Evolutionary conservation across 768 basidiomycete species (phyloP), one percentile per base, ranked within the genome.

Genomic region (Panaeolus cyanescens): DNA sequence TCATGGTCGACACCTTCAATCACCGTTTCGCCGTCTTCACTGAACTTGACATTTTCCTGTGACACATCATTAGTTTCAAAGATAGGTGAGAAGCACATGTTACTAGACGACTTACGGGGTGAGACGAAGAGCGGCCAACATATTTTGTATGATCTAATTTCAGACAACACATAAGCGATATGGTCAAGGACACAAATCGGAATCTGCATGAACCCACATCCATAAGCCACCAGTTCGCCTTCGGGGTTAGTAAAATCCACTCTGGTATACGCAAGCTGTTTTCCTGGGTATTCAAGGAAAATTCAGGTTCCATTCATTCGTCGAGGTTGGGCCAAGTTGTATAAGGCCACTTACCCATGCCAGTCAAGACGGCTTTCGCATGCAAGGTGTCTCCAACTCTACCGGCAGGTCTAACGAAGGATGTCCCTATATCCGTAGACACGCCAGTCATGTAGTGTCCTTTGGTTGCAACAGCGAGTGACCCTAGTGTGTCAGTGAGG

Each of bases 401-500:
- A n/a, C 93, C 93, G 5, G 83, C 89, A 19, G 90, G 91, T 32
- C 86, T 85, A 60, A 93, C 84, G 63, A 93, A 94, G 1, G 90
- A 90, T 0, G 92, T 83, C 22, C 80, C 87, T 64, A 95, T 85
- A 70, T 94, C 92, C 3, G 91, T 92, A 2, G 91, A 92, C 9
- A 94, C 92, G 15, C 93, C 92, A 0, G 93, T 94, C 92, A 93
- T 92, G 68, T 77, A 95, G 8, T 92, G 88, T 2, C 93, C 93
- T 64, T 87, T 88, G 13, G 87, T 84, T 1, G 92, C 90, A 25
- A 95, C 85, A n/a, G 89, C 92, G 17, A 94, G 83, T 1, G 92
- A 93, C 3, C 93, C 92, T 17, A 94, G 73, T 13, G 92, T 93
- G 72, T 94, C 93, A 4, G 93, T 93, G 31, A 95, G 76, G 8